Evolutionary conservation across 2,329 filamentous ascomycete genomes (phyloP).

Genomic region (Dothistroma septosporum): DNA sequence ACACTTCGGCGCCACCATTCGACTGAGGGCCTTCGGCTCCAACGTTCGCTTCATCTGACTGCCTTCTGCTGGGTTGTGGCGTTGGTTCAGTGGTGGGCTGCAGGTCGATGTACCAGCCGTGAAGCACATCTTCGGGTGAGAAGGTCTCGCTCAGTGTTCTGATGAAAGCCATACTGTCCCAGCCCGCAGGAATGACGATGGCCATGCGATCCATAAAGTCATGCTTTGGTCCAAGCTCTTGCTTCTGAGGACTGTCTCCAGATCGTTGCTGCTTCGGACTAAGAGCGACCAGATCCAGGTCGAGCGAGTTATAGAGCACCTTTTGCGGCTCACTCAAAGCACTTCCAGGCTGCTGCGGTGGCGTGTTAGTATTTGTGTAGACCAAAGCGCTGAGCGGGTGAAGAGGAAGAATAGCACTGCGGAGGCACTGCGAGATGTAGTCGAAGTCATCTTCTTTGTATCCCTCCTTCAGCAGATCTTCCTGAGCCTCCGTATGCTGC

Average conservation of each 20-base stretch:
- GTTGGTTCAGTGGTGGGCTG: conserved; percentile 53
- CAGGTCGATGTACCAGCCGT: conserved; percentile 59
- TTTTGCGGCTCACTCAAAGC: conserved; percentile 53
- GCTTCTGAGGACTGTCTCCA: conserved; percentile 23
- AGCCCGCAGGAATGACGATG: conserved; percentile 90
- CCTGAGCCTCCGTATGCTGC: conserved; percentile 91
- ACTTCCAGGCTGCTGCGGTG: conserved; percentile 33
- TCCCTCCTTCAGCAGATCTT: conserved; percentile 79
- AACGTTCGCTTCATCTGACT: conserved; percentile 22
- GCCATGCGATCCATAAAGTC: conserved; percentile 63
- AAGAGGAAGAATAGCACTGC: conserved; percentile 76
- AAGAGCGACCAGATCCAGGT: conserved; percentile 38
- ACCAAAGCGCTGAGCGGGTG: conserved; percentile 54
- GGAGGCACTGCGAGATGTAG: conserved; percentile 85
- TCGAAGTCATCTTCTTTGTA: conserved; percentile 98
- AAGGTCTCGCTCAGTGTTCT: conserved; percentile 86
- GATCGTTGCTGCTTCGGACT: conserved; percentile 52
- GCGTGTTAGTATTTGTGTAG: conserved; percentile 37
- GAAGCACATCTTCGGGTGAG: conserved; percentile 80
- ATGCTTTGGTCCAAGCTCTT: conserved; percentile 64
- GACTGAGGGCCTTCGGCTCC: conserved; percentile 13
- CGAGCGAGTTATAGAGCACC: conserved; percentile 78
- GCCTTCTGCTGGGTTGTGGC: conserved; percentile 43
- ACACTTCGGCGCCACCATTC: conserved; percentile 28
- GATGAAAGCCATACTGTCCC: conserved; percentile 99